Conservation (phyloP, 2,329 filamentous ascomycete genomes). For the Canariomyces notabilis region DNA sequence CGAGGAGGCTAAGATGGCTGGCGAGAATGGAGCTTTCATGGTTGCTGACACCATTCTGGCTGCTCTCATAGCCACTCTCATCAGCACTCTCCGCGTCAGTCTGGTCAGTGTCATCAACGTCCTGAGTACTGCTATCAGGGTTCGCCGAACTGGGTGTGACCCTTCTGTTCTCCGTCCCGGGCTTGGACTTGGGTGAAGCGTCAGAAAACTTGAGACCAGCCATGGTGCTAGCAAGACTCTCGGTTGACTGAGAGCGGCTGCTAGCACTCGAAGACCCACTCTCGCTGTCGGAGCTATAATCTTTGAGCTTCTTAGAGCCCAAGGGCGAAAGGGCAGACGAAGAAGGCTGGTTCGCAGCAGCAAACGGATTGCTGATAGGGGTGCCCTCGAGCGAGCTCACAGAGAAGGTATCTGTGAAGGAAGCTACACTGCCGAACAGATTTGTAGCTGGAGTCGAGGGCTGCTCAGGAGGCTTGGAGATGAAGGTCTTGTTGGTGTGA, state of each 20-base stretch:
- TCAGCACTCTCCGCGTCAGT: too few relatives aligned
- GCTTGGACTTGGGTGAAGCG: background rate
- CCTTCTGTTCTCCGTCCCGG: background rate
- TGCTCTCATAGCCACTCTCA: background rate
- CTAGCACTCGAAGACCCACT: background rate
- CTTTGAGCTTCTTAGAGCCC: background rate
- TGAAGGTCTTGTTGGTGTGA: slow-evolving; percentile 12
- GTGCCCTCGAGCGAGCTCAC: background rate
- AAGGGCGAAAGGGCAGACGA: background rate
- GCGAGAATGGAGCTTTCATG: slow-evolving; percentile 5
- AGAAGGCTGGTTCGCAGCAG: background rate
- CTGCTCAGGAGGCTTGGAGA: slow-evolving; percentile 15
- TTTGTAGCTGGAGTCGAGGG: too few relatives aligned
- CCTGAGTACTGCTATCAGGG: background rate
- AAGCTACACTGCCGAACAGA: background rate
- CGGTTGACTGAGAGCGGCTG: slow-evolving; percentile 2
- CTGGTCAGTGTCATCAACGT: background rate
- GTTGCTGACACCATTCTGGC: background rate
- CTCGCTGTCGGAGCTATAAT: background rate
- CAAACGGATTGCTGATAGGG: background rate
- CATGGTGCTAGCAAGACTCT: slow-evolving; percentile 4
- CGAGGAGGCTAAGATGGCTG: slow-evolving; percentile 19
- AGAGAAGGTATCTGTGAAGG: slow-evolving; percentile 1
- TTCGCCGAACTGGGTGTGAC: background rate
- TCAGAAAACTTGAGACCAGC: background rate